phyloP scores from a whole-genome alignment of 139 green algal species.

The Picochlorum sp. region DNA sequence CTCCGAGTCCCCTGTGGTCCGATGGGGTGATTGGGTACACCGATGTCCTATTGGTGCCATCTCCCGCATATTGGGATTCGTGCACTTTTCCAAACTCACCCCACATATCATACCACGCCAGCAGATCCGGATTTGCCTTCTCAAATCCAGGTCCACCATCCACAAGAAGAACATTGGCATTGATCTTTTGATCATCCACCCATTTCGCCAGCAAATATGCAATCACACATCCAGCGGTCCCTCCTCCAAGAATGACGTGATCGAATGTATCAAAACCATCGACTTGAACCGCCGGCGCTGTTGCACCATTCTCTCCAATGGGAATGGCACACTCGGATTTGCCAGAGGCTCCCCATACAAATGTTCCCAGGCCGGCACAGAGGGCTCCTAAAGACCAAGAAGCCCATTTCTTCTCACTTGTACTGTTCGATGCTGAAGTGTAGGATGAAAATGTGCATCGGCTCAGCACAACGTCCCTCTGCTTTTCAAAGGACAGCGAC shows the following conservation, averaged over 20 bases:
- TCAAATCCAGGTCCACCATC: constrained; percentile 1
- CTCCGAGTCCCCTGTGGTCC: neutral
- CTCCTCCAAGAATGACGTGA: constrained; percentile 3
- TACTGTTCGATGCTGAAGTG: too few species aligned
- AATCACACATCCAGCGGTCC: constrained; percentile 2
- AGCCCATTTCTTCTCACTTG: too few species aligned
- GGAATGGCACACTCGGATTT: constrained; percentile 1
- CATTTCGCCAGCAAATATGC: neutral
- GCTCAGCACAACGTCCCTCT: too few species aligned
- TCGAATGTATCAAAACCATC: neutral
- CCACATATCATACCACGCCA: neutral
- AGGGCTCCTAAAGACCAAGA: too few species aligned
- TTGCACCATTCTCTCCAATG: neutral
- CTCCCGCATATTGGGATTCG: neutral
- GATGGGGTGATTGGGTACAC: constrained; percentile 1
- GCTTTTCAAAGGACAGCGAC: too few species aligned
- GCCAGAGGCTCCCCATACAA: too few species aligned
- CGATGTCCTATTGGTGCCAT: neutral
- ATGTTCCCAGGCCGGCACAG: too few species aligned
- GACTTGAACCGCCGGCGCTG: neutral
- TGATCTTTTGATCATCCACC: constrained; percentile 4
- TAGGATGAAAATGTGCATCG: too few species aligned
- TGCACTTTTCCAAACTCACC: constrained; percentile 3
- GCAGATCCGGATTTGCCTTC: neutral
- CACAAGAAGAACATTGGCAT: neutral